Conservation (phyloP, 768 basidiomycete genomes). For the Cystofilobasidium bisporidii region DNA sequence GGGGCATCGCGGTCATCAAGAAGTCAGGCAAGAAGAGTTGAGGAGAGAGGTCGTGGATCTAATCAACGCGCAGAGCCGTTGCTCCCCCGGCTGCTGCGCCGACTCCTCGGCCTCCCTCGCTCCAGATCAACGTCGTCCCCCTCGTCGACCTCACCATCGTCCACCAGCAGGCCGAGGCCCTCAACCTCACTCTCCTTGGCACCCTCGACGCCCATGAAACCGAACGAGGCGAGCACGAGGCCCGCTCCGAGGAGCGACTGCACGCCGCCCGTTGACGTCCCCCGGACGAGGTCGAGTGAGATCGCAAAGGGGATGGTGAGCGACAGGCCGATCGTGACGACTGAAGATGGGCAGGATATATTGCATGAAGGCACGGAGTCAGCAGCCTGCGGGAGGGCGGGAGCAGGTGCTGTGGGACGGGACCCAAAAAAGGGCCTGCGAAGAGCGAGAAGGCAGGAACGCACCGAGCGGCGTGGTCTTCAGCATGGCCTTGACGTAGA, state of each 20-base stretch:
- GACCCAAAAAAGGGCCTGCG: slow-evolving; percentile 46
- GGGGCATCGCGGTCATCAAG: too few relatives aligned
- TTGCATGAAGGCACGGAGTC: too few relatives aligned
- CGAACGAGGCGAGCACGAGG: slow-evolving; percentile 66
- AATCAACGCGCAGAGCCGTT: too few relatives aligned
- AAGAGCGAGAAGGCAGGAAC: not conserved
- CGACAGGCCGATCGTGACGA: slow-evolving; percentile 84
- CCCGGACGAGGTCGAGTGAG: slow-evolving; percentile 62
- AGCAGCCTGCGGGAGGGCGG: slow-evolving; percentile 54
- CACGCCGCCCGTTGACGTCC: slow-evolving; percentile 47
- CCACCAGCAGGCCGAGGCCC: too few relatives aligned
- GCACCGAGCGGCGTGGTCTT: slow-evolving; percentile 14
- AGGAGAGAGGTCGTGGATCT: not conserved
- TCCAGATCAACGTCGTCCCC: not conserved
- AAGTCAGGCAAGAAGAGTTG: not conserved
- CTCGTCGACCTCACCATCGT: not conserved
- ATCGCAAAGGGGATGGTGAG: slow-evolving; percentile 85
- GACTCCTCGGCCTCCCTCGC: not conserved
- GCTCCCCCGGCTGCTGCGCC: slow-evolving; percentile 4
- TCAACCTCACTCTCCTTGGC: slow-evolving; percentile 12
- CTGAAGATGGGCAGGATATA: too few relatives aligned
- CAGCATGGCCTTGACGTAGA: slow-evolving; percentile 36
- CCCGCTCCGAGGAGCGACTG: slow-evolving; percentile 64
- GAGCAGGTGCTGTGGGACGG: too few relatives aligned
- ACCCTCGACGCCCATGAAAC: slow-evolving; percentile 52